Evolutionary conservation across 2,329 filamentous ascomycete species (phyloP), one percentile per base, ranked within the genome.

Genomic region (Epichloe bromicola): DNA sequence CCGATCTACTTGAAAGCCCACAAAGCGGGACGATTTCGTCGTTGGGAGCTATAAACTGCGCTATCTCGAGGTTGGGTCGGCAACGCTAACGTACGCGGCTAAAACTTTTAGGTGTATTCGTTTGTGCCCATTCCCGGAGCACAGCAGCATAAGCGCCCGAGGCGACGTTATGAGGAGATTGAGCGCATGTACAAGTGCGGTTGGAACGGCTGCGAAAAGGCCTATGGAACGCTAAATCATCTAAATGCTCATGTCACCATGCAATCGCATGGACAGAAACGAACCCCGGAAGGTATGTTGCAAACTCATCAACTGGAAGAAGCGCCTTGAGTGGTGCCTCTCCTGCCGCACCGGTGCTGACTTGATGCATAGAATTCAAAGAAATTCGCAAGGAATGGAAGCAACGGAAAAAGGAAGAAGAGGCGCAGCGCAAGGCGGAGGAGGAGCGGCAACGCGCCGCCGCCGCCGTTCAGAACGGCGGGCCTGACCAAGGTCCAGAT

Each of bases 131-230:
- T 97, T 61, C 93, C 93, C 2, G 93, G 93, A 56, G 88, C 91
- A 12, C 90, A 96, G 65, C 93, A 98, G 66, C 91, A 97, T 68
- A 98, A 98, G 74, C 82, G 93, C 53, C 93, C 93, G 12, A 81
- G 93, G 57, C 78, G 93, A 61, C 82, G 93, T 50, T 98, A 96
- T 62, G 93, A 98, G 69, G 93, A 98, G 67, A 98, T 98, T 60
- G 93, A 98, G 73, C 84, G 93, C 64, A 97, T 98, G 93, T 97
- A 98, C 75, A 97, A 97, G 70, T 98, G 93, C 64, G 93, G 91
- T 26, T 97, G 89, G 88, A 91, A 96, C 58, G 90, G 90, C 8
- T 98, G 93, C 64, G 93, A 98, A 70, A 98, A 98, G 72, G 93
- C 93, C 3, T 98, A 98, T 60, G 93, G 93, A 54, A 98, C 93